Evolutionary conservation across 495 filamentous ascomycete species (phyloP).

Genomic region (Hypoxylon perforatum): DNA sequence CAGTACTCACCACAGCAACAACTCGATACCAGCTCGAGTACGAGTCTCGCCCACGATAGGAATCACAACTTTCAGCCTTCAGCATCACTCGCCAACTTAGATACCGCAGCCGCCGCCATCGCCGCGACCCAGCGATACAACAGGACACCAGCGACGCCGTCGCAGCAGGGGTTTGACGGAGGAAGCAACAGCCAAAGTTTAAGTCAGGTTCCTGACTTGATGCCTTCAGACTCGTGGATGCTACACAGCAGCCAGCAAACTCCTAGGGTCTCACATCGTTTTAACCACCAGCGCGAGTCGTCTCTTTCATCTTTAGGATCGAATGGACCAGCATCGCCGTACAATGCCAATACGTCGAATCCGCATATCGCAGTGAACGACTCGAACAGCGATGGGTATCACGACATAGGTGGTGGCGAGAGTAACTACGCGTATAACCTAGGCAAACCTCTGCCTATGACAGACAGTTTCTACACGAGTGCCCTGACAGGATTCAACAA

Average conservation of each 20-base stretch:
- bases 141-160: slow-evolving; percentile 41
- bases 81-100: slow-evolving; percentile 51
- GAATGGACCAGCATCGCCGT: slow-evolving; percentile 65
- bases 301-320: slow-evolving; percentile 68
- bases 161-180: slow-evolving; percentile 34
- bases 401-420: slow-evolving; percentile 50
- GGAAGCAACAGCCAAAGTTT: slow-evolving; percentile 42
- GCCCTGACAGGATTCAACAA: slow-evolving; percentile 19
- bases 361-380: slow-evolving; percentile 64
- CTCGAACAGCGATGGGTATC: slow-evolving; percentile 50
- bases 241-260: slow-evolving; percentile 51
- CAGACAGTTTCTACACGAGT: slow-evolving; percentile 51
- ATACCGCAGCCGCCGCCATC: slow-evolving; percentile 49
- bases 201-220: slow-evolving; percentile 46
- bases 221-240: slow-evolving; percentile 59
- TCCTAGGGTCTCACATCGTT: slow-evolving; percentile 50
- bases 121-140: slow-evolving; percentile 44
- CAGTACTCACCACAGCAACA: slow-evolving; percentile 29
- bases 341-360: slow-evolving; percentile 60
- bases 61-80: slow-evolving; percentile 19
- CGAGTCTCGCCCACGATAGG: slow-evolving; percentile 21
- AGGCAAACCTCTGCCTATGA: slow-evolving; percentile 47
- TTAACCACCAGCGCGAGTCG: slow-evolving; percentile 64
- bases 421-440: slow-evolving; percentile 54
- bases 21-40: slow-evolving; percentile 26